Evolutionary conservation across 2,329 filamentous ascomycete genomes (phyloP).

Genomic region (Aspergillus japonicus): DNA sequence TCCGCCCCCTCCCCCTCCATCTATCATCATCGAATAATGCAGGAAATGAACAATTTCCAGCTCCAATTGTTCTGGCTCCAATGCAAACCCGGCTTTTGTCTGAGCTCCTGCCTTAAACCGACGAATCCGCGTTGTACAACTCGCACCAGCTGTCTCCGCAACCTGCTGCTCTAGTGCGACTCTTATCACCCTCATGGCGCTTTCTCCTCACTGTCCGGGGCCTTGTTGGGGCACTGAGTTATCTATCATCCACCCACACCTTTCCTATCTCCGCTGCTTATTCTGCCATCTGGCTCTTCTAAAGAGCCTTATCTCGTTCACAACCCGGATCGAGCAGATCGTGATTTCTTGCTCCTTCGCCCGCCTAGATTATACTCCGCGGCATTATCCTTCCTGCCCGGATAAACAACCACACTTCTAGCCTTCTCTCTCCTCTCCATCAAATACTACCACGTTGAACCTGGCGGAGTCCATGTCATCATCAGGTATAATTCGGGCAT

Average conservation of each 20-base stretch:
- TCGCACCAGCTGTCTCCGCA: slow-evolving; percentile 27
- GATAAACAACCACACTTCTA: not conserved
- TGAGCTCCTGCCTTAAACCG: slow-evolving; percentile 20
- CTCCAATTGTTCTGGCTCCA: slow-evolving; percentile 13
- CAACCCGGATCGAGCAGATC: not conserved
- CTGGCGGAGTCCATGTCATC: slow-evolving; percentile 14
- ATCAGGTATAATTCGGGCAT: slow-evolving; percentile 36
- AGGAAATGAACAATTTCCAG: slow-evolving; percentile 10
- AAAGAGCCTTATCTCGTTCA: slow-evolving; percentile 17
- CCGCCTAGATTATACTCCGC: not conserved
- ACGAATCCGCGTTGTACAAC: slow-evolving; percentile 22
- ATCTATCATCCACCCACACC: slow-evolving; percentile 19
- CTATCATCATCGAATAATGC: slow-evolving; percentile 16
- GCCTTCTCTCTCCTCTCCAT: not conserved
- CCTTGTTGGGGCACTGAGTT: slow-evolving; percentile 16
- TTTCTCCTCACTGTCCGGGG: slow-evolving; percentile 24
- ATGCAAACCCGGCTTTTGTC: slow-evolving; percentile 13
- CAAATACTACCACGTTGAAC: not conserved
- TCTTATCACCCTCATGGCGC: slow-evolving; percentile 22
- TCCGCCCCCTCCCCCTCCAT: slow-evolving; percentile 7
- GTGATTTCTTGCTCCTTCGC: not conserved
- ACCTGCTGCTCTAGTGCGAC: slow-evolving; percentile 18
- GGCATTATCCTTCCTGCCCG: not conserved
- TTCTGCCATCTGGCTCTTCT: slow-evolving; percentile 11
- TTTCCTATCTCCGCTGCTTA: slow-evolving; percentile 15